Base-by-base conservation (phyloP, 768 basidiomycete genomes). In the Boletus patriciae region DNA sequence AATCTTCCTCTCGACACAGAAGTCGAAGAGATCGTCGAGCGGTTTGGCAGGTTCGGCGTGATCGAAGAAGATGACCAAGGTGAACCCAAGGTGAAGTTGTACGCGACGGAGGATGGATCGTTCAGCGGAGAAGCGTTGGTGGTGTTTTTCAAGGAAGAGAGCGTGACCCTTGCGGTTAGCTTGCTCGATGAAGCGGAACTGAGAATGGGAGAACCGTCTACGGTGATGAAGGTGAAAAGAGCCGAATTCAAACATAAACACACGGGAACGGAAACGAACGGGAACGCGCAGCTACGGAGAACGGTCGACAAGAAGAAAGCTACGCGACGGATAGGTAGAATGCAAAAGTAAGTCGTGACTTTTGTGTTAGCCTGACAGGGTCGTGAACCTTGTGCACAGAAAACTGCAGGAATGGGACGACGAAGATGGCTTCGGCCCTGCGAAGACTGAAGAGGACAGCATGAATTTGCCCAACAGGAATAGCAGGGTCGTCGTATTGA, bases 101-200 rank as follows among this genome's bases (percentile, higher is more conserved):
- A 99, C 72, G 89, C 90, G 45, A 84, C 83, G 56, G 92, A 92
- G 6, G 84, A 91, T 58, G 94, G 95, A 34, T 69, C 81, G 25
- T 97, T 98, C 73, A 97, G 84, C 63, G 96, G 97, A 38, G 96
- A 98, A 62, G 96, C 94, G 3, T 75, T 98, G 61, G 87, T 99
- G 55, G 94, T 98, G 34, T 99, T 91, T 73, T 96, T 98, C 80
- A 97, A 97, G 72, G 94, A 96, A 70, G 95, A 94, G 58, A 92
- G 90, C n/a, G 97, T 98, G 19, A 73, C 77, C 4, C 78, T 98
- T 52, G 96, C 95, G 10, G 67, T 91, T 59, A 88, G 80, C 62
- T 77, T 98, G 51, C 77, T 98, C 58, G 95, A 98, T 70, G 96
- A 98, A 57, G 92, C 92, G 2, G 94, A 97, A 70, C 76, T 99